Evolutionary conservation across 768 basidiomycete genomes (phyloP).

Genomic region (Amanita molliuscula): DNA sequence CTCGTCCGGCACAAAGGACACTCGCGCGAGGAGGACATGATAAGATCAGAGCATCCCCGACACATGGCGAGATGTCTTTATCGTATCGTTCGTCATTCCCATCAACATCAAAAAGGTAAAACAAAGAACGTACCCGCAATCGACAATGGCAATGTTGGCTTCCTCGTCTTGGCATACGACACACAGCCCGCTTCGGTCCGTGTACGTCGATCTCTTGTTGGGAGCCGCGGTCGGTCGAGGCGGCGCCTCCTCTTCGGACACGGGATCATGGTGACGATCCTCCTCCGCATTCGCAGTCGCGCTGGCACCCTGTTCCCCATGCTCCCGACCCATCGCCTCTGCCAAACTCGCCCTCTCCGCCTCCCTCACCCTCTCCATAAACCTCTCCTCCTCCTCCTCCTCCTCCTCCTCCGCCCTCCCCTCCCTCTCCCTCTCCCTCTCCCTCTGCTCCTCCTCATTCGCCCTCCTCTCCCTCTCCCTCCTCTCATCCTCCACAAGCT

Average conservation of each 20-base stretch:
- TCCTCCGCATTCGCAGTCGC: too few species aligned
- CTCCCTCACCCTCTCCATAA: conserved; percentile 25
- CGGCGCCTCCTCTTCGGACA: too few species aligned
- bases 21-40: conserved; percentile 73
- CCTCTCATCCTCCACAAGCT: conserved; percentile 55
- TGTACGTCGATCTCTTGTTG: conserved; percentile 15
- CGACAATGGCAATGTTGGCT: conserved; percentile 86
- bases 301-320: neutral
- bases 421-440: neutral
- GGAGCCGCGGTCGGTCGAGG: neutral
- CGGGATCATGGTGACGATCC: neutral
- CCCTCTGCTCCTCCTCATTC: conserved; percentile 31
- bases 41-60: conserved; percentile 62
- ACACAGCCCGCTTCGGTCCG: conserved; percentile 71
- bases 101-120: too few species aligned
- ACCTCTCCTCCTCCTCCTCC: conserved; percentile 25
- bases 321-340: neutral
- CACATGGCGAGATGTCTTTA: conserved; percentile 82
- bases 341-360: conserved; percentile 15
- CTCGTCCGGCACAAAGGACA: conserved; percentile 87
- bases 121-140: conserved; percentile 68
- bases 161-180: conserved; percentile 93
- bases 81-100: too few species aligned
- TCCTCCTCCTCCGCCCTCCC: conserved; percentile 20
- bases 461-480: conserved; percentile 37